Base-by-base conservation (phyloP, 805 yeast genomes). In the Starmerella davenportii region DNA sequence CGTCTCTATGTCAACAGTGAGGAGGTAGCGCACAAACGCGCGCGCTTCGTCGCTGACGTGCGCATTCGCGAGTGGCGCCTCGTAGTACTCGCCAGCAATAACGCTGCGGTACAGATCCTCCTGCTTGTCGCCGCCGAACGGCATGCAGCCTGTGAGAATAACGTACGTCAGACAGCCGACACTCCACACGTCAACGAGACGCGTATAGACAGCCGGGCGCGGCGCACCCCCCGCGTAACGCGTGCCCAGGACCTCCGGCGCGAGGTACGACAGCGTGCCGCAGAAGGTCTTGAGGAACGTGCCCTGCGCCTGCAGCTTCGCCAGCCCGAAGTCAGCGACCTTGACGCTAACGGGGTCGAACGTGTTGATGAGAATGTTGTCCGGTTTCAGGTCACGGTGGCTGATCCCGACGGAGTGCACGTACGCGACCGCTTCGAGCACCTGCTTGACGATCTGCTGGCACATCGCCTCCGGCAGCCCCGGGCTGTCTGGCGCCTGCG, bases 361-460 rank as follows among this genome's bases (percentile, higher is more conserved):
- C 52, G 75, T 79, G 51, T 81, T 82, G 40, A 90, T 82, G 40
- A 90, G 62, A 11, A 90, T 81, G 57, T 90, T 90, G 56, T 90
- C 99, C 0, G 99, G 99, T 55, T 90, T 90, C 48, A 90, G 62
- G 59, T 90, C 99, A 42, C 99, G 67, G 56, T 90, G 99, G n/a
- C 93, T 78, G 21, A 90, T 85, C 1, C 94, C 95, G 53, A 76
- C 62, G 2, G 71, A 69, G 60, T 90, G 99, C 30, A 90, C 92
- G 52, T 90, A 85, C 33, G 72, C 68, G 4, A 90, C 75, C 0
- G 94, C 95, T 43, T 73, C 70, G 30, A 90, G 59, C 2, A 87
- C 75, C 57, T 90, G 98, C 46, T 72, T 70, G 2, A 92, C 69
- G 20, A 90, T 80, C 43, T 80, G 94, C 48, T 79, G 75, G 7